A percentile compares a stretch with the other conserved stretches of the same genome.
phyloP scores from a whole-genome alignment of 306 rosid species.

The Prosopis cineraria region DNA sequence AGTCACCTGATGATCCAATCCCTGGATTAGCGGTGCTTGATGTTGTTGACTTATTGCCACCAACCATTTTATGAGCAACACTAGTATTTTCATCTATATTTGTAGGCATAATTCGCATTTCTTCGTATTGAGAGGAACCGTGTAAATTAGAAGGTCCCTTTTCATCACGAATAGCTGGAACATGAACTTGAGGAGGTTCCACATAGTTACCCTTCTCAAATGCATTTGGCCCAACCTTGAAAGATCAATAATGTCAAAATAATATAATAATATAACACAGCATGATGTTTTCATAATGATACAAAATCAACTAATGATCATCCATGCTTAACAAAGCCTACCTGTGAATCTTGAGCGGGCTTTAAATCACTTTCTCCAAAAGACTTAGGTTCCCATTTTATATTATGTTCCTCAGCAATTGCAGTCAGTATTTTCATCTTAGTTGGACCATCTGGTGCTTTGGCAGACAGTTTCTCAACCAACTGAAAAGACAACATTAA shows the following conservation, averaged over 20 bases:
- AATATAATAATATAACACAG: conserved; percentile 22
- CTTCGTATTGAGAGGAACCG: conserved; percentile 42
- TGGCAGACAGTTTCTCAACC: conserved; percentile 89
- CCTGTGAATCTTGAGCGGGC: conserved; percentile 68
- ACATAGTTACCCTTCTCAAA: conserved; percentile 51
- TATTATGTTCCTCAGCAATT: conserved; percentile 88
- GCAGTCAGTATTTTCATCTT: conserved; percentile 74
- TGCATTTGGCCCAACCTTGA: conserved; percentile 71
- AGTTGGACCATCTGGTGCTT: conserved; percentile 89
- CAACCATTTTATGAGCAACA: conserved; percentile 36
- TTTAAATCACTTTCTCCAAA: conserved; percentile 61
- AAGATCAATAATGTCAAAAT: conserved; percentile 23
- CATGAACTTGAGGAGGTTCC: conserved; percentile 56
- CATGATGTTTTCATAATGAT: neutral
- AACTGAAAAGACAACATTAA: conserved; percentile 55
- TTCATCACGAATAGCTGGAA: conserved; percentile 50
- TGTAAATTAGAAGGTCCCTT: conserved; percentile 48
- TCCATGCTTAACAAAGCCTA: conserved; percentile 38
- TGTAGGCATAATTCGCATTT: conserved; percentile 22
- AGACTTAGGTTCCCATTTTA: conserved; percentile 86
- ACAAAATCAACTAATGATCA: conserved; percentile 28
- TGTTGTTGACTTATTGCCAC: conserved; percentile 38
- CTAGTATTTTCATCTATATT: conserved; percentile 33
- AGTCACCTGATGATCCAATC: conserved; percentile 51
- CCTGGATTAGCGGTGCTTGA: conserved; percentile 46